Percentiles rank a stretch among this genome's conserved stretches.
phyloP scores from a whole-genome alignment of 164 flowering plant species.

The Taxillus chinensis region DNA sequence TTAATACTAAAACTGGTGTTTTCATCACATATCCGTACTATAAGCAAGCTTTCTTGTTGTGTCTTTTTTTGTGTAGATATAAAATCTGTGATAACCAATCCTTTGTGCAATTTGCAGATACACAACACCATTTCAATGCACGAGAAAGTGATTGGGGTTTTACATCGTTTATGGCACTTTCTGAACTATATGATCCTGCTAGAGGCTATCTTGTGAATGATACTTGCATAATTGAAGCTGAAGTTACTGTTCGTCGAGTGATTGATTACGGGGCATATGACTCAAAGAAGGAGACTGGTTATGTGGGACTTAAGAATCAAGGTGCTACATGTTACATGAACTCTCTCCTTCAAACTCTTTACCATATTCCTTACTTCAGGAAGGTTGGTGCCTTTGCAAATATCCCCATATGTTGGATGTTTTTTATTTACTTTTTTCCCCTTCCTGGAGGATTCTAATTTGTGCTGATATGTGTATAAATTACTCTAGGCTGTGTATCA shows the following conservation, averaged over 20 bases:
- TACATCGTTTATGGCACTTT: slow-evolving; percentile 69
- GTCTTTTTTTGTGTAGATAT: too few relatives aligned
- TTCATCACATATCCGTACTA: too few relatives aligned
- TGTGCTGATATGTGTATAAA: not conserved
- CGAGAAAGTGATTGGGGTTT: slow-evolving; percentile 84
- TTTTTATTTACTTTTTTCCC: too few relatives aligned
- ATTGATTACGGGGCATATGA: slow-evolving; percentile 56
- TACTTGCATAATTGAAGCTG: slow-evolving; percentile 52
- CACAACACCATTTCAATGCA: slow-evolving; percentile 65
- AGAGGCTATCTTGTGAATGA: slow-evolving; percentile 68
- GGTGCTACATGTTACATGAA: slow-evolving; percentile 83
- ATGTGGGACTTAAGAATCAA: slow-evolving; percentile 65
- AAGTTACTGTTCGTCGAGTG: slow-evolving; percentile 51
- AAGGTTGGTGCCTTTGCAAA: slow-evolving; percentile 25
- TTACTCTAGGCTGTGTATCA: slow-evolving; percentile 53
- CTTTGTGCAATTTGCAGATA: slow-evolving; percentile 25
- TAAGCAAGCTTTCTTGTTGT: too few relatives aligned
- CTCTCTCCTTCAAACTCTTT: slow-evolving; percentile 61
- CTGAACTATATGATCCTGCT: slow-evolving; percentile 54
- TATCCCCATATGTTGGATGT: too few relatives aligned
- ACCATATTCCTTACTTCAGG: slow-evolving; percentile 61
- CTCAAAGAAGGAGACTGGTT: slow-evolving; percentile 69
- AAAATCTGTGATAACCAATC: not conserved
- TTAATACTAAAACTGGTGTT: too few relatives aligned
- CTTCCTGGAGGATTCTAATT: too few relatives aligned